Base-by-base conservation (phyloP, 2,329 filamentous ascomycete species). In the Thielaviopsis euricoi region DNA sequence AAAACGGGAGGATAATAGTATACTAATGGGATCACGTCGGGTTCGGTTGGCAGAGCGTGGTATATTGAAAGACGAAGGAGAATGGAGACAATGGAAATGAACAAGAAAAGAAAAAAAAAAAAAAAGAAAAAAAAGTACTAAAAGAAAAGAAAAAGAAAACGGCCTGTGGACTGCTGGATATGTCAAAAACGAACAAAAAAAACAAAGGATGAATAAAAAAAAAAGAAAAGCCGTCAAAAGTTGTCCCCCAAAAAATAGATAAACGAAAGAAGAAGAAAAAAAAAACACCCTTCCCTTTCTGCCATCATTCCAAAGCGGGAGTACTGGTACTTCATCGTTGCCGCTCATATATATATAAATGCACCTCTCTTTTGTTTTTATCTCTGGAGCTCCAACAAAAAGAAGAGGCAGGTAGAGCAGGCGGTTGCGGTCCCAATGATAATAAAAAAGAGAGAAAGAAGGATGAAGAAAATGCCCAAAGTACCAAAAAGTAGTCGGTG, bases 41-140 rank as follows among this genome's bases (percentile, higher is more conserved):
- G 33, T 55, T 55, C 55, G 19, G 26, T 26, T 56, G 48, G 48
- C 48, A 56, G 55, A 51, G 55, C 48, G 53, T 53, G 50, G 56
- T 52, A 57, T 52, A 57, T 52, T 57, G 56, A 52, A 23, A 43
- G 50, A 48, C 22, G 17, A 29, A 52, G 13, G 29, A 49, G 29
- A n/a, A n/a, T n/a, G 9, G 29, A 10, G 29, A 33, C 29, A 33
- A 33, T 33, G 29, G n/a, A 33, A 33, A 10, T 6, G 29, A 33
- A 33, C 29, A 4, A 26, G 25, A 33, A 33, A 33, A 33, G 12
- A 33, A 10, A 10, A 10, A 33, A 6, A 10, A 33, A 33, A 33
- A 10, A 33, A 49, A 3, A 19, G 46, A 1, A 49, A 49, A n/a
- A 48, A 48, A n/a, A n/a, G n/a, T n/a, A n/a, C n/a, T n/a, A n/a